These are phyloP conservation scores for Hymenoscyphus repandus DNA, from an alignment of 2,329 filamentous ascomycete genomes.

Conservation along the genomic window DNA sequence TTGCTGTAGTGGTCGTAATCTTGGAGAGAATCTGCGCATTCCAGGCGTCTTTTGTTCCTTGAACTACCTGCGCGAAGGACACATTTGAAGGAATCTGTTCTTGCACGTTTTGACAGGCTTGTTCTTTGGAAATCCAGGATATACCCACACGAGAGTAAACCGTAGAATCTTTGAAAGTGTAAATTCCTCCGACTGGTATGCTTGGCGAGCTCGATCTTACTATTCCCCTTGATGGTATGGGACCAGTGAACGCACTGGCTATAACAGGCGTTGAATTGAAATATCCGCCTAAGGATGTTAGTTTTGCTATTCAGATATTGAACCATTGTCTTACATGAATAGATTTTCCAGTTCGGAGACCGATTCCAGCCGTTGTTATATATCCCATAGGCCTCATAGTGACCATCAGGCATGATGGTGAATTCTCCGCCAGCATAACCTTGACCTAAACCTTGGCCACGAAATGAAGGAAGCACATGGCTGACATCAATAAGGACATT, in stretches of 20 bases:
- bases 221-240: constrained; percentile 25
- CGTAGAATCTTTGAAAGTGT: constrained; percentile 38
- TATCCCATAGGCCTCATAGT: constrained; percentile 55
- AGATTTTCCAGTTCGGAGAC: constrained; percentile 56
- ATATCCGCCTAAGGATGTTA: constrained; percentile 19
- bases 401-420: constrained; percentile 42
- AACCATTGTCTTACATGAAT: constrained; percentile 45
- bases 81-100: constrained; percentile 40
- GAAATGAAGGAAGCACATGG: constrained; percentile 58
- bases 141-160: constrained; percentile 47
- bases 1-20: constrained; percentile 53
- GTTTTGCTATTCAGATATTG: constrained; percentile 14
- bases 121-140: constrained; percentile 43
- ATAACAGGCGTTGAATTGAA: constrained; percentile 20
- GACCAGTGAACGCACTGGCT: constrained; percentile 25
- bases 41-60: constrained; percentile 49
- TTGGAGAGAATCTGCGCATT: constrained; percentile 57
- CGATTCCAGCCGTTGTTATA: constrained; percentile 66
- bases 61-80: constrained; percentile 35
- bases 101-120: constrained; percentile 44
- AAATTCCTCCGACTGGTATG: constrained; percentile 40
- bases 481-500: constrained; percentile 23
- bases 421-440: constrained; percentile 57
- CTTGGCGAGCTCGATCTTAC: constrained; percentile 34
- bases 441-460: constrained; percentile 56